A percentile compares a stretch with the other conserved stretches of the same genome.
phyloP scores from a whole-genome alignment of 2,329 filamentous ascomycete species.

The Calonectria naviculata region DNA sequence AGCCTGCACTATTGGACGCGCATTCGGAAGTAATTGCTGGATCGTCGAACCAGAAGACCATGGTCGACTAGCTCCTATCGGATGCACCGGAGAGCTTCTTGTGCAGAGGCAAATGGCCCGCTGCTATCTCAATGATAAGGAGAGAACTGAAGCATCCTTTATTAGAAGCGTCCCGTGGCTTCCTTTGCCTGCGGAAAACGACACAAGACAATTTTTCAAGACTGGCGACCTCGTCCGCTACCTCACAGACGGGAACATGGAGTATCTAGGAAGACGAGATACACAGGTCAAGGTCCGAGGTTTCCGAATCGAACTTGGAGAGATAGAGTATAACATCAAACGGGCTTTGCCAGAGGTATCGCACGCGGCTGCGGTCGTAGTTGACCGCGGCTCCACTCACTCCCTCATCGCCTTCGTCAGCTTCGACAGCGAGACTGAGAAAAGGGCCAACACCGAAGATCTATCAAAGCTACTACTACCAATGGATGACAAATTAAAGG shows the following conservation, averaged over 20 bases:
- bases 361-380: slow-evolving; percentile 29
- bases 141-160: slow-evolving; percentile 26
- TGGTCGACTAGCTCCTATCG: slow-evolving; percentile 34
- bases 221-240: slow-evolving; percentile 43
- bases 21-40: background rate
- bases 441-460: background rate
- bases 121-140: slow-evolving; percentile 30
- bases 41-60: slow-evolving; percentile 2
- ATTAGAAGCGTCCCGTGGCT: background rate
- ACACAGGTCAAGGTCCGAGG: slow-evolving; percentile 45
- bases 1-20: slow-evolving; percentile 1
- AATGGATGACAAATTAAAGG: background rate
- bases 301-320: slow-evolving; percentile 43
- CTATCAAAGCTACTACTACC: background rate
- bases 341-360: slow-evolving; percentile 20
- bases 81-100: slow-evolving; percentile 38
- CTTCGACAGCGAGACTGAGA: background rate
- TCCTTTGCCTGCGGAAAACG: background rate
- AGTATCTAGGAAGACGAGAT: slow-evolving; percentile 43
- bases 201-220: slow-evolving; percentile 44
- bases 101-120: slow-evolving; percentile 36
- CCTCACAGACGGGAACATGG: slow-evolving; percentile 35
- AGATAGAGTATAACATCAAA: slow-evolving; percentile 39
- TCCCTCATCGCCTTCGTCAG: slow-evolving; percentile 9
- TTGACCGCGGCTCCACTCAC: slow-evolving; percentile 1